Evolutionary conservation across 257 asterid genomes (phyloP).

Genomic region (Hygrophila difformis): DNA sequence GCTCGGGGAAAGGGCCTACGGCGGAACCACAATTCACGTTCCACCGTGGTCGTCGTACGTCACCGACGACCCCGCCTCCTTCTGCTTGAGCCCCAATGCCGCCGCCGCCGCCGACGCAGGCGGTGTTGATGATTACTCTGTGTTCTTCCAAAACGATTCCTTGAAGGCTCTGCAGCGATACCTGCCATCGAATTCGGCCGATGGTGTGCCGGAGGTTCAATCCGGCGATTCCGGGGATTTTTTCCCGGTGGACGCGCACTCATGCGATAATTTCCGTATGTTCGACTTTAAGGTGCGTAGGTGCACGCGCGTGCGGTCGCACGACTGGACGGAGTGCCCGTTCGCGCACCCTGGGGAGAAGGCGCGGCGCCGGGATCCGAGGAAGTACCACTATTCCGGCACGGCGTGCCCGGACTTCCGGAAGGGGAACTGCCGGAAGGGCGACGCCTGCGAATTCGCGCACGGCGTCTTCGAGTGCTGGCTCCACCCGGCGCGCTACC

Average conservation of each 20-base stretch:
- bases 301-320: constrained; percentile 20
- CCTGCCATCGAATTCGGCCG: constrained; percentile 28
- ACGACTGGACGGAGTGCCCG: constrained; percentile 25
- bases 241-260: constrained; percentile 10
- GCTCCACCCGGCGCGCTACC: constrained; percentile 20
- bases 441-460: constrained; percentile 17
- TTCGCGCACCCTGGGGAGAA: constrained; percentile 19
- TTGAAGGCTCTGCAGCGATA: constrained; percentile 26
- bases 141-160: constrained; percentile 2
- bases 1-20: constrained; percentile 11
- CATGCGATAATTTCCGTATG: constrained; percentile 20
- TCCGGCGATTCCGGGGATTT: background rate
- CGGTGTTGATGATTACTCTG: constrained; percentile 21
- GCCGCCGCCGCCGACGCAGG: constrained; percentile 1
- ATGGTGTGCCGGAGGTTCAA: background rate
- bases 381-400: constrained; percentile 18
- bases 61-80: constrained; percentile 3
- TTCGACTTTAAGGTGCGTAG: constrained; percentile 18
- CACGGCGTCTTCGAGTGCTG: constrained; percentile 22
- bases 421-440: constrained; percentile 9
- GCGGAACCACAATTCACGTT: constrained; percentile 24
- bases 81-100: constrained; percentile 17
- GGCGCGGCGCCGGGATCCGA: constrained; percentile 22
- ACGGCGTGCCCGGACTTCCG: constrained; percentile 21
- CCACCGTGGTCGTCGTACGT: constrained; percentile 28